phyloP scores from a whole-genome alignment of 2,329 filamentous ascomycete species.

The Septoria petroselini region DNA sequence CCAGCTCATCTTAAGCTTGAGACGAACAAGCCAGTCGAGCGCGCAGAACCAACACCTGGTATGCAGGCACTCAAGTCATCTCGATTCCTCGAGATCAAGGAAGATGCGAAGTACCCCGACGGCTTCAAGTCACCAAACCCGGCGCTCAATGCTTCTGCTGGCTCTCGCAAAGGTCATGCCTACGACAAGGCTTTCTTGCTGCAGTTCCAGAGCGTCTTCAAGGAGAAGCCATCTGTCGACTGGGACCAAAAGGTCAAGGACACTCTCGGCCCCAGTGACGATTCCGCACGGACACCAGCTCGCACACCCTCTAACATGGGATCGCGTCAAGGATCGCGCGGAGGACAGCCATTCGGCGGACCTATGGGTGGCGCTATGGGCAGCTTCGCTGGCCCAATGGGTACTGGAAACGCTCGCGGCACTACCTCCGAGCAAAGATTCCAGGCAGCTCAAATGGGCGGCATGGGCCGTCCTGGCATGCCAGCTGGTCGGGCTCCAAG shows the following conservation, averaged over 20 bases:
- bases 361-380: constrained; percentile 60
- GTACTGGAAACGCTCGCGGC: constrained; percentile 64
- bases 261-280: constrained; percentile 72
- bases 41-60: constrained; percentile 87
- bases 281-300: constrained; percentile 62
- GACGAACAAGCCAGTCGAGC: constrained; percentile 81
- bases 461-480: constrained; percentile 33
- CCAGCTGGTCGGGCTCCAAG: constrained; percentile 57
- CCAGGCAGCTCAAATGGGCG: constrained; percentile 34
- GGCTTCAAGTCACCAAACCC: constrained; percentile 88
- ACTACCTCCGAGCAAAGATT: constrained; percentile 79
- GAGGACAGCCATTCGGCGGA: constrained; percentile 46
- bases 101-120: constrained; percentile 71
- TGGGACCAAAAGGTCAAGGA: constrained; percentile 88
- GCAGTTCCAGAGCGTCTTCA: constrained; percentile 94
- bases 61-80: constrained; percentile 91
- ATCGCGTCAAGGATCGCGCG: constrained; percentile 47
- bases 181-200: constrained; percentile 95
- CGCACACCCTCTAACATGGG: constrained; percentile 51
- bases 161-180: constrained; percentile 77
- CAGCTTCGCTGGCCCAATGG: constrained; percentile 38
- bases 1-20: constrained; percentile 85
- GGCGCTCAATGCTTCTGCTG: constrained; percentile 78
- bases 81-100: constrained; percentile 77
- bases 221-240: constrained; percentile 90